phyloP scores from a whole-genome alignment of 352 stramenopile genomes.

The Aphanomyces euteiches region DNA sequence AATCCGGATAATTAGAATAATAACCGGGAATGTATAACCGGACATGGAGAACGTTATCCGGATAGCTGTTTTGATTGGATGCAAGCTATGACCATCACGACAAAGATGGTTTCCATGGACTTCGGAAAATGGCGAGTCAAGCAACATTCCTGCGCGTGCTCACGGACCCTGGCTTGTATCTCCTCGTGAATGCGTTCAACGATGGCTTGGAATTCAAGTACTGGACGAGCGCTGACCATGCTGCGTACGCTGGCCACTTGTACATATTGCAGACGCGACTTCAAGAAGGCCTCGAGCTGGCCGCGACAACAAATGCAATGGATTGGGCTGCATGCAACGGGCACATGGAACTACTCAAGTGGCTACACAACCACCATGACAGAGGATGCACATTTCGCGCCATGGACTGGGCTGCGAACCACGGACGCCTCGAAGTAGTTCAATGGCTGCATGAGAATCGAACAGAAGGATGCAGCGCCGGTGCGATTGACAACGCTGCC shows the following conservation, averaged over 20 bases:
- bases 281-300: slow-evolving; percentile 25
- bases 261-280: slow-evolving; percentile 30
- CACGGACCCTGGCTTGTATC: slow-evolving; percentile 24
- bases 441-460: slow-evolving; percentile 35
- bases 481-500: slow-evolving; percentile 25
- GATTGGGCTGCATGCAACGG: slow-evolving; percentile 42
- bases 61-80: neutral
- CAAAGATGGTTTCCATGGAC: neutral
- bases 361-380: slow-evolving; percentile 34
- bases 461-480: slow-evolving; percentile 25
- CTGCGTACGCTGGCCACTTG: slow-evolving; percentile 24
- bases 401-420: slow-evolving; percentile 31
- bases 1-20: slow-evolving; percentile 3
- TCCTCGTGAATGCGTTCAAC: slow-evolving; percentile 29
- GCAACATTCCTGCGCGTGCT: slow-evolving; percentile 16
- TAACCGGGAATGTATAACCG: neutral
- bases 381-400: slow-evolving; percentile 26
- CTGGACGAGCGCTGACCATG: slow-evolving; percentile 28
- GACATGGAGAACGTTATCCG: neutral
- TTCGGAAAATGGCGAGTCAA: neutral
- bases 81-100: too few species aligned
- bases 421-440: slow-evolving; percentile 32
- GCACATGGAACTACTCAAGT: slow-evolving; percentile 38
- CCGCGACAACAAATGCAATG: slow-evolving; percentile 42
- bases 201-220: slow-evolving; percentile 29